Conservation (phyloP, 1,139 yeast species). For the Pichia sp. region DNA sequence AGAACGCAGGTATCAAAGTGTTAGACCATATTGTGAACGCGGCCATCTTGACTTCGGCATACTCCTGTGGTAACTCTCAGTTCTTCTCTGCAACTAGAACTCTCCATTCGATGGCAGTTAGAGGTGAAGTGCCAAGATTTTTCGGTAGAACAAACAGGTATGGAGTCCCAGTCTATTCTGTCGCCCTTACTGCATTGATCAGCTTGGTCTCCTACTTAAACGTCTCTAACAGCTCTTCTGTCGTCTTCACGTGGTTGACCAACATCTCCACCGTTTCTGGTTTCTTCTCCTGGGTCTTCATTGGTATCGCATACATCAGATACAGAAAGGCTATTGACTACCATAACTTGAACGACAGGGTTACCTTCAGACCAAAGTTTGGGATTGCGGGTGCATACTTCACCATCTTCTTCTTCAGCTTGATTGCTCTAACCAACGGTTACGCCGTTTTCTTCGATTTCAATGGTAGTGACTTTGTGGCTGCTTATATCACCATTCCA, state of each 20-base stretch:
- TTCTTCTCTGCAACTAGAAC: conserved; percentile 39
- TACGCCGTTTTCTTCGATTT: conserved; percentile 43
- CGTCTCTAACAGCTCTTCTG: conserved; percentile 28
- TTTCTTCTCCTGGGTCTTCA: conserved; percentile 41
- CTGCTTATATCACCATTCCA: conserved; percentile 61
- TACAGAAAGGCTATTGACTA: conserved; percentile 50
- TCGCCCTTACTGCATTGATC: conserved; percentile 34
- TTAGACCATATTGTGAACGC: conserved; percentile 39
- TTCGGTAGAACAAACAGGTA: conserved; percentile 39
- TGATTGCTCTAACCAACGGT: conserved; percentile 54
- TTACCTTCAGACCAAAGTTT: conserved; percentile 42
- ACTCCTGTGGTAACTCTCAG: conserved; percentile 40
- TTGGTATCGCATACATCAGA: conserved; percentile 44
- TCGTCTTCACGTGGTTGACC: conserved; percentile 38
- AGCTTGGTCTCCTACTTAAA: conserved; percentile 36
- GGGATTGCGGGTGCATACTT: conserved; percentile 46
- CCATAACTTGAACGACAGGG: conserved; percentile 42
- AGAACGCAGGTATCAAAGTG: conserved; percentile 34
- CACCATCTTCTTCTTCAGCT: conserved; percentile 38
- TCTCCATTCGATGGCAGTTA: conserved; percentile 36
- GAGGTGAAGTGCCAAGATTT: conserved; percentile 47
- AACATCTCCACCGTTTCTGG: conserved; percentile 42
- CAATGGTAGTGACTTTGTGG: conserved; percentile 47
- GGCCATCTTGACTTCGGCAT: conserved; percentile 39
- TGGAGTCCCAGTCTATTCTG: conserved; percentile 43